Evolutionary conservation across 306 rosid genomes (phyloP).

Genomic region (Quercus dentata): DNA sequence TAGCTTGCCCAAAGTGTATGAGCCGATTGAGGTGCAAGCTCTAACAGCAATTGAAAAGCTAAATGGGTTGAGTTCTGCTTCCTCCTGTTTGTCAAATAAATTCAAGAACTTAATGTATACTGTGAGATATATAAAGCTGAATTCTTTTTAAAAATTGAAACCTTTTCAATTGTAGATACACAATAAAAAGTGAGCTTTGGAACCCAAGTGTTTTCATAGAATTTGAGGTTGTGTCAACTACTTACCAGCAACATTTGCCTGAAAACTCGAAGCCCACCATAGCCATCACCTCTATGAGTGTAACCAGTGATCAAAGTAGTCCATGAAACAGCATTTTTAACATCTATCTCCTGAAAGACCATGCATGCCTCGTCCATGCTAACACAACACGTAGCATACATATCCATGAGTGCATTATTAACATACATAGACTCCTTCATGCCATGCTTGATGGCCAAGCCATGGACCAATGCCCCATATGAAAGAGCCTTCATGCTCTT

Average conservation of each 20-base stretch:
- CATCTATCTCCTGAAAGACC: slow-evolving; percentile 44
- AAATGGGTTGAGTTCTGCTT: slow-evolving; percentile 50
- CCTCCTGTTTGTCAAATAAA: slow-evolving; percentile 58
- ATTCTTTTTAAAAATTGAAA: neutral
- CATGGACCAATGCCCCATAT: slow-evolving; percentile 52
- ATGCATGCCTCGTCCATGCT: slow-evolving; percentile 49
- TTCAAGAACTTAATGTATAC: slow-evolving; percentile 7
- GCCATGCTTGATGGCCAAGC: slow-evolving; percentile 49
- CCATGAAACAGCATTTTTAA: slow-evolving; percentile 60
- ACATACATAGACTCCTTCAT: slow-evolving; percentile 51
- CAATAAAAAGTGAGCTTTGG: neutral
- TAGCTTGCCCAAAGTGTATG: slow-evolving; percentile 49
- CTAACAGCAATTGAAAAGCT: slow-evolving; percentile 75
- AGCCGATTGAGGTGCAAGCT: slow-evolving; percentile 61
- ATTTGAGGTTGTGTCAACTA: neutral
- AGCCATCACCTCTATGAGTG: slow-evolving; percentile 66
- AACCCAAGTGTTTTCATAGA: neutral
- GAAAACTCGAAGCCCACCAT: slow-evolving; percentile 53
- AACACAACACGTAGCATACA: slow-evolving; percentile 62
- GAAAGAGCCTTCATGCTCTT: slow-evolving; percentile 55
- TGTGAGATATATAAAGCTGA: neutral
- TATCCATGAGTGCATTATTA: slow-evolving; percentile 59
- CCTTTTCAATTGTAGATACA: neutral
- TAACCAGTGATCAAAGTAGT: slow-evolving; percentile 75
- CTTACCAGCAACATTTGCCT: slow-evolving; percentile 61